phyloP scores from a whole-genome alignment of 306 rosid genomes.

The Oxytropis ochrocephala region DNA sequence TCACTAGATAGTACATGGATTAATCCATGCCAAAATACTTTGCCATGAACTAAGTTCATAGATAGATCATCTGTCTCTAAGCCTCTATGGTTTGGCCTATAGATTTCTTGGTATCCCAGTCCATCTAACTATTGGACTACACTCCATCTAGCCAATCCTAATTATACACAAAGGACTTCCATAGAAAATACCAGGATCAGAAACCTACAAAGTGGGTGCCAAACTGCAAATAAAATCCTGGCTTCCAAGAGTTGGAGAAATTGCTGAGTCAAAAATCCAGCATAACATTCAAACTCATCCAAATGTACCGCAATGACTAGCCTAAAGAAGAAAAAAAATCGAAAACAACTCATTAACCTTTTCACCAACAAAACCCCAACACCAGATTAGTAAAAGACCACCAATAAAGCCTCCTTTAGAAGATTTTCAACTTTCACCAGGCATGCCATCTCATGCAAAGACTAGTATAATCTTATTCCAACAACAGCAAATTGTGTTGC shows the following conservation, averaged over 20 bases:
- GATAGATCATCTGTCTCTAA: not conserved
- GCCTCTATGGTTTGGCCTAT: not conserved
- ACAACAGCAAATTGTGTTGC: constrained; percentile 3
- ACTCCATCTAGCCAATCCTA: not conserved
- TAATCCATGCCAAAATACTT: not conserved
- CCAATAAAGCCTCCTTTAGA: not conserved
- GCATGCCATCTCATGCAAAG: constrained; percentile 1
- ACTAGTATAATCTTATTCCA: not conserved
- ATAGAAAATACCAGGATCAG: not conserved
- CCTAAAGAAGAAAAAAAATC: not conserved
- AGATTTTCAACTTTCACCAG: not conserved
- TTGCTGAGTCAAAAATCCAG: not conserved
- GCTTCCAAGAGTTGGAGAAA: not conserved
- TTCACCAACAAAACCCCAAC: not conserved
- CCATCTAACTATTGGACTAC: not conserved
- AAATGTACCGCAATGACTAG: not conserved
- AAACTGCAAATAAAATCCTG: constrained; percentile 1
- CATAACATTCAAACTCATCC: not conserved
- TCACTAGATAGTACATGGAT: not conserved
- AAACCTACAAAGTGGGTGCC: not conserved
- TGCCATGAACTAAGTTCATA: not conserved
- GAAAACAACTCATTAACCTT: not conserved
- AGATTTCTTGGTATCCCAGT: not conserved
- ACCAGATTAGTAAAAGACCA: not conserved
- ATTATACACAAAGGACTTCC: not conserved